Evolutionary conservation across 2,329 filamentous ascomycete genomes (phyloP).

Genomic region (Pseudogymnoascus sp.): DNA sequence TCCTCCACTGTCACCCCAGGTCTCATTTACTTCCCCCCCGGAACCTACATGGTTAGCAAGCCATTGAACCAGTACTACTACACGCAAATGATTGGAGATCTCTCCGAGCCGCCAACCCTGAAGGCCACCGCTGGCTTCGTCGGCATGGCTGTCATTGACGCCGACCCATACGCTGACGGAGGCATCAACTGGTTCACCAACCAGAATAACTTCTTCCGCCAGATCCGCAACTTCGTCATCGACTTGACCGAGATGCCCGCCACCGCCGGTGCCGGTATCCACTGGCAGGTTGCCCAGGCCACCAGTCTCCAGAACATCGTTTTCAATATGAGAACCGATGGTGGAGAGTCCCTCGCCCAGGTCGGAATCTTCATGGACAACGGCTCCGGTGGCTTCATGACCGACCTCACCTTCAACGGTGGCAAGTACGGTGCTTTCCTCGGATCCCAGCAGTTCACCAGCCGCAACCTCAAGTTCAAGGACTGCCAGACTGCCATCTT

Average conservation of each 20-base stretch:
- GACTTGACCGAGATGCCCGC: slow-evolving; percentile 61
- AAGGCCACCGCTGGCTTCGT: slow-evolving; percentile 64
- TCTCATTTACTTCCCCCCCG: slow-evolving; percentile 83
- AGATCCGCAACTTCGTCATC: slow-evolving; percentile 74
- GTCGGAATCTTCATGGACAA: slow-evolving; percentile 78
- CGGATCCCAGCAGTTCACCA: slow-evolving; percentile 82
- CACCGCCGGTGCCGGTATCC: slow-evolving; percentile 59
- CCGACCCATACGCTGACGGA: slow-evolving; percentile 67
- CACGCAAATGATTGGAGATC: slow-evolving; percentile 85
- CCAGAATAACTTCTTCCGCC: slow-evolving; percentile 76
- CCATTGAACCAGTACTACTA: slow-evolving; percentile 86
- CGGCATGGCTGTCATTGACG: slow-evolving; percentile 84
- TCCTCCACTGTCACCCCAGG: slow-evolving; percentile 78
- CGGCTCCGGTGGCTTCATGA: slow-evolving; percentile 76
- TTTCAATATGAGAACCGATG: slow-evolving; percentile 68
- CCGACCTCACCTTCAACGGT: slow-evolving; percentile 75
- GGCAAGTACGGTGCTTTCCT: slow-evolving; percentile 71
- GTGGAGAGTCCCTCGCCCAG: slow-evolving; percentile 56
- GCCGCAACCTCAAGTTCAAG: slow-evolving; percentile 75
- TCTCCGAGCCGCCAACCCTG: slow-evolving; percentile 60
- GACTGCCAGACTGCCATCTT: slow-evolving; percentile 74
- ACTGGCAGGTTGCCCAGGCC: slow-evolving; percentile 81
- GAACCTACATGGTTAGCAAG: slow-evolving; percentile 72
- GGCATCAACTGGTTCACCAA: slow-evolving; percentile 72
- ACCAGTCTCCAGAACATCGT: slow-evolving; percentile 73